phyloP scores from a whole-genome alignment of 1,284 basidiomycete genomes.

The Leccinum variabile region DNA sequence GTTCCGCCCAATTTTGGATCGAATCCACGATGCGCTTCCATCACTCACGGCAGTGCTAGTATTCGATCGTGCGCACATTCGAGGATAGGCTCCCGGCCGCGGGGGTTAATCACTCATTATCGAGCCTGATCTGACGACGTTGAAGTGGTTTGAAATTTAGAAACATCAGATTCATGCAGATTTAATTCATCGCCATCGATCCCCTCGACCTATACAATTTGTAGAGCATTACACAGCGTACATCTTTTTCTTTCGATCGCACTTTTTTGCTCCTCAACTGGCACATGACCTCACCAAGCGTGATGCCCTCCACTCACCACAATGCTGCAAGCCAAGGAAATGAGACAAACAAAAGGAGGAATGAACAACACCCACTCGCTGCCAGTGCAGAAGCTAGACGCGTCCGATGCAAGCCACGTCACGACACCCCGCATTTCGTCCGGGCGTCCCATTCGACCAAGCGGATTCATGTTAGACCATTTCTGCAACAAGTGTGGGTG shows the following conservation, averaged over 20 bases:
- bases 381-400: slow-evolving; percentile 74
- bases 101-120: background rate
- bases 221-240: background rate
- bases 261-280: background rate
- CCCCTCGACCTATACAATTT: background rate
- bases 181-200: background rate
- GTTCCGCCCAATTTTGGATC: no score
- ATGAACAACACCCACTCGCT: slow-evolving; percentile 58
- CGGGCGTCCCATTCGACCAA: slow-evolving; percentile 72
- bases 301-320: slow-evolving; percentile 71
- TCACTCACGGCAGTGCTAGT: no score
- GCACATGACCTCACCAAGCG: slow-evolving; percentile 51
- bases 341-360: background rate
- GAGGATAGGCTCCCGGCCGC: background rate
- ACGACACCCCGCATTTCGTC: slow-evolving; percentile 80
- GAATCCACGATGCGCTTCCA: no score
- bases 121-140: background rate
- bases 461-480: slow-evolving; percentile 75
- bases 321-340: slow-evolving; percentile 50
- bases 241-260: no score
- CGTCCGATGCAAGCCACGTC: slow-evolving; percentile 78
- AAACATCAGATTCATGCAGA: background rate
- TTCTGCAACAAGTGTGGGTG: slow-evolving; percentile 68
- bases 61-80: background rate
- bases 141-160: background rate